These are phyloP conservation scores for Cubamyces sp. DNA, from an alignment of 768 basidiomycete genomes.

Conservation along the genomic window DNA sequence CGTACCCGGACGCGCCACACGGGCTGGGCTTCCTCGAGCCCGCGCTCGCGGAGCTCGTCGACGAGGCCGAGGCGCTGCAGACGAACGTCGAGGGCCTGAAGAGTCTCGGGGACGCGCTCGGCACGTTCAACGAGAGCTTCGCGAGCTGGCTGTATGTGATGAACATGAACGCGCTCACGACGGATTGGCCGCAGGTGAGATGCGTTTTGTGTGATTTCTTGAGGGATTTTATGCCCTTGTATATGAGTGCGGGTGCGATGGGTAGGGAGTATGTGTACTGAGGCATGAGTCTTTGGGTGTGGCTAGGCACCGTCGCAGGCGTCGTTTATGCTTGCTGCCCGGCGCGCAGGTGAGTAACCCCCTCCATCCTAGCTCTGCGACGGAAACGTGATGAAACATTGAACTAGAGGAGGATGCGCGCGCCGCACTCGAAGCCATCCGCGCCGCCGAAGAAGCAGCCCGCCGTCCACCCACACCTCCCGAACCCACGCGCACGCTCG, in stretches of 20 bases:
- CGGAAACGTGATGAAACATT: not conserved
- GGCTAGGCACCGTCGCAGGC: conserved; percentile 28
- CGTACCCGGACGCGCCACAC: conserved; percentile 75
- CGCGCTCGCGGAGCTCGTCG: conserved; percentile 81
- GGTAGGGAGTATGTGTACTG: too few species aligned
- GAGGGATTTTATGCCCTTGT: not conserved
- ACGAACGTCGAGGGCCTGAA: conserved; percentile 74
- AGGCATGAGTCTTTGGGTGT: too few species aligned
- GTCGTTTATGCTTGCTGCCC: conserved; percentile 22
- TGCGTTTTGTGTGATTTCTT: conserved; percentile 30
- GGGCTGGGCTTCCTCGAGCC: conserved; percentile 87
- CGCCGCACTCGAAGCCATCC: conserved; percentile 56
- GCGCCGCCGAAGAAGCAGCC: conserved; percentile 38
- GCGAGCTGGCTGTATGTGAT: conserved; percentile 90
- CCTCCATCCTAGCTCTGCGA: not conserved
- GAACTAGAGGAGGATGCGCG: conserved; percentile 60
- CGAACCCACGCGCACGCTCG: conserved; percentile 33
- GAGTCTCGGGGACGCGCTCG: conserved; percentile 72
- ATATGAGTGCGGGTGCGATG: not conserved
- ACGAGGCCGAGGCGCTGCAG: conserved; percentile 84
- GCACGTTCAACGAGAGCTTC: conserved; percentile 90
- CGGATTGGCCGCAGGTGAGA: conserved; percentile 82
- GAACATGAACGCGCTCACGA: conserved; percentile 95
- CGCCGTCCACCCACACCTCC: conserved; percentile 34
- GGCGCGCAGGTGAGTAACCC: conserved; percentile 19